Percentiles rank a stretch among this genome's conserved stretches.
Evolutionary conservation across 2,329 filamentous ascomycete species (phyloP).

Genomic region (Fusarium tanahbumbuense): DNA sequence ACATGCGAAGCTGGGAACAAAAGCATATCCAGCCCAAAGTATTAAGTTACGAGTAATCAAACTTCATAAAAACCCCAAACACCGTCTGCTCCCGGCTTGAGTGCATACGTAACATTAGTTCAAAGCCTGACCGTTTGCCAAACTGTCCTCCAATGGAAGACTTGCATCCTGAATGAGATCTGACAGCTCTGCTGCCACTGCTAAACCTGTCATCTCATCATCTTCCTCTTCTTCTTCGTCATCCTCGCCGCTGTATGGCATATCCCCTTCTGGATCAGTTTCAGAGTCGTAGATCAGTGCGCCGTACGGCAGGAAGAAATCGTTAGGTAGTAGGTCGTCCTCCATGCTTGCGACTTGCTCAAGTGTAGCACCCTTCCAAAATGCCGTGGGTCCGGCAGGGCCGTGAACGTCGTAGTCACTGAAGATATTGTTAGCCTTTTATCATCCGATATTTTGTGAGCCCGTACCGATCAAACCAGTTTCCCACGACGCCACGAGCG

Average conservation of each 20-base stretch:
- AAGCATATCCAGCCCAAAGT: too few species aligned
- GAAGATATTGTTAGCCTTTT: neutral
- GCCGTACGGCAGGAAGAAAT: conserved; percentile 49
- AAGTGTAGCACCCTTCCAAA: conserved; percentile 77
- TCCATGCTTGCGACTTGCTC: conserved; percentile 42
- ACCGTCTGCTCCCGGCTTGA: neutral
- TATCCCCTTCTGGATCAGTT: conserved; percentile 43
- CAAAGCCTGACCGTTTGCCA: neutral
- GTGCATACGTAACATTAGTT: neutral
- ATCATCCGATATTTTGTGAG: neutral
- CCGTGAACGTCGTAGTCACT: conserved; percentile 75
- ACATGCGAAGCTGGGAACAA: neutral
- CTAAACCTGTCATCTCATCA: conserved; percentile 21
- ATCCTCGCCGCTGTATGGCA: conserved; percentile 43
- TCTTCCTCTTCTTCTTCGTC: conserved; percentile 32
- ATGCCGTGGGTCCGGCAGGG: conserved; percentile 78
- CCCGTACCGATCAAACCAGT: conserved; percentile 79
- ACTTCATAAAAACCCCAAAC: neutral
- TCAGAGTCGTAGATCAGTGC: conserved; percentile 37
- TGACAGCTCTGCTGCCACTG: conserved; percentile 34
- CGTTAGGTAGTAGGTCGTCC: conserved; percentile 49
- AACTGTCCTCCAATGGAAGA: conserved; percentile 28
- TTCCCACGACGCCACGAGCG: conserved; percentile 75
- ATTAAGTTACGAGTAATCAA: neutral
- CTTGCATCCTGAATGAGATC: conserved; percentile 38